A percentile compares a stretch with the other conserved stretches of the same genome.
phyloP scores from a whole-genome alignment of 805 yeast genomes.

The Yarrowia sp. region DNA sequence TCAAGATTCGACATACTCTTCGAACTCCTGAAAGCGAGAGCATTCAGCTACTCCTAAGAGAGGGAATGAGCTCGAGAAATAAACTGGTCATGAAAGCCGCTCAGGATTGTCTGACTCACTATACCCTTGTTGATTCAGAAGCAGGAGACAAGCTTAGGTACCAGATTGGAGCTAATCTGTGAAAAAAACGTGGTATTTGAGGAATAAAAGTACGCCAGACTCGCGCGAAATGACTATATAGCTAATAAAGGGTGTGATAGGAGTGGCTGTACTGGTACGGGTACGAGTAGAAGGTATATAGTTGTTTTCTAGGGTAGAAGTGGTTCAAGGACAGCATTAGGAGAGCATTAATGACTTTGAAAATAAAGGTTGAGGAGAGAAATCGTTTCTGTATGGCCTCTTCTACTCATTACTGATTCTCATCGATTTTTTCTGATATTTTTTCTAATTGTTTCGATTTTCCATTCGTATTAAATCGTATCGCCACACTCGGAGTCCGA shows the following conservation, averaged over 20 bases:
- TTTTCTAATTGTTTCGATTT: too few relatives aligned
- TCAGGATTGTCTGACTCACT: conserved; percentile 19
- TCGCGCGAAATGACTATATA: not conserved
- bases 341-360: too few relatives aligned
- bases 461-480: too few relatives aligned
- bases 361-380: too few relatives aligned
- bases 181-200: not conserved
- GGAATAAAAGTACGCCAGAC: too few relatives aligned
- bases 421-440: too few relatives aligned
- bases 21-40: conserved; percentile 6
- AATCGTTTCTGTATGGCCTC: too few relatives aligned
- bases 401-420: too few relatives aligned
- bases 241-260: not conserved
- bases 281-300: too few relatives aligned
- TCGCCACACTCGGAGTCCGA: too few relatives aligned
- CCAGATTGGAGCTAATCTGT: conserved; percentile 18
- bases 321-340: too few relatives aligned
- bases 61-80: conserved; percentile 9
- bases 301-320: too few relatives aligned
- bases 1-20: not conserved
- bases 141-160: conserved; percentile 22
- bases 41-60: conserved; percentile 8
- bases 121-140: conserved; percentile 2
- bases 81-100: conserved; percentile 3
- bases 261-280: not conserved